Evolutionary conservation across 129 eudicot genomes (phyloP).

Genomic region (Arctium minus): DNA sequence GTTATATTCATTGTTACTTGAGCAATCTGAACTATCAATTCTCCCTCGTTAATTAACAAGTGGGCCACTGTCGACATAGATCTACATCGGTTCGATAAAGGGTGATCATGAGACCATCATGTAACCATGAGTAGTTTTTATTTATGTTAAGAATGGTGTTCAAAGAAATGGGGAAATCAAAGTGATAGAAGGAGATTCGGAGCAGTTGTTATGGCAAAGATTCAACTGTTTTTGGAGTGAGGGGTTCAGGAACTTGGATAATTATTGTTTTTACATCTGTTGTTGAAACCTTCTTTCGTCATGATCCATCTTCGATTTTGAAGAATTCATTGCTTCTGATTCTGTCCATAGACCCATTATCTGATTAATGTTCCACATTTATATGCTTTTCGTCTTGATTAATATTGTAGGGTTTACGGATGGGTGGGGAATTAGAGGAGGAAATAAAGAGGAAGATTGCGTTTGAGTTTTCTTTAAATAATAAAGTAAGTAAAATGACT

Average conservation of each 20-base stretch:
- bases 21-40: background rate
- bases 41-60: background rate
- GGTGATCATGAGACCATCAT: background rate
- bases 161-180: slow-evolving; percentile 17
- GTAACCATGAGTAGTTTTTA: background rate
- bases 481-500: too few species aligned
- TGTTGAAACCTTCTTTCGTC: slow-evolving; percentile 50
- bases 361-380: background rate
- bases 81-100: background rate
- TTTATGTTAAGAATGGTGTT: background rate
- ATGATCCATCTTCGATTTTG: slow-evolving; percentile 58
- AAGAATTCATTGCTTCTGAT: slow-evolving; percentile 60
- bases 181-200: slow-evolving; percentile 11
- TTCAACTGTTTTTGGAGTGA: slow-evolving; percentile 41
- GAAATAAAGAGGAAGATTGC: background rate
- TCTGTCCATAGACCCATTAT: slow-evolving; percentile 58
- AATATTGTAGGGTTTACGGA: background rate
- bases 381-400: background rate
- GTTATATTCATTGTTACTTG: too few species aligned
- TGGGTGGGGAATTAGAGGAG: background rate
- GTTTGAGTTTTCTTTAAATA: too few species aligned
- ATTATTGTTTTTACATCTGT: slow-evolving; percentile 40
- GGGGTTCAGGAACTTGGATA: slow-evolving; percentile 37
- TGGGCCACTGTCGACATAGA: background rate
- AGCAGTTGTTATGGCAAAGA: slow-evolving; percentile 11